Evolutionary conservation across 2,329 filamentous ascomycete species (phyloP).

Genomic region (Fusarium vanettenii): DNA sequence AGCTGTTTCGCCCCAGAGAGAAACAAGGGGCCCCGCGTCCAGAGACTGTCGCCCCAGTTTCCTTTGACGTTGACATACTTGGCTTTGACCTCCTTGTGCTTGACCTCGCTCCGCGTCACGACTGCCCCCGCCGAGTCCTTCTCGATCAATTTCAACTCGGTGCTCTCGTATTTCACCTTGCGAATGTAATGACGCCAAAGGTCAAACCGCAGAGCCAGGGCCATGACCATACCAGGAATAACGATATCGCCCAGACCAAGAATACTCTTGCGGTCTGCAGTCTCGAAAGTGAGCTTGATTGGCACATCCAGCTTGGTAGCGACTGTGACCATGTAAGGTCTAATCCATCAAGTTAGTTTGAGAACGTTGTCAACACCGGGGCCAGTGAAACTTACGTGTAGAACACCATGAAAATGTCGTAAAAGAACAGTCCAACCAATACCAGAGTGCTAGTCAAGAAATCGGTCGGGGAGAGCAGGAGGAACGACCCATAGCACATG

Average conservation of each 20-base stretch:
- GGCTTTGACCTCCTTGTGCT: conserved; percentile 62
- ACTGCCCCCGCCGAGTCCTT: conserved; percentile 48
- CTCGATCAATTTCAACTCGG: conserved; percentile 49
- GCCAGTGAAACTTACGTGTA: conserved; percentile 70
- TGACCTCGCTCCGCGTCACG: conserved; percentile 51
- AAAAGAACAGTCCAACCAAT: conserved; percentile 85
- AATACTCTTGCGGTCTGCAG: conserved; percentile 78
- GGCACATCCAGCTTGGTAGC: conserved; percentile 91
- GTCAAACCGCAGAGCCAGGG: conserved; percentile 89
- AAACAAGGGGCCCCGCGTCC: conserved; percentile 63
- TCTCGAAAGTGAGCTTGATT: conserved; percentile 85
- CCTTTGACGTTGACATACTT: conserved; percentile 71
- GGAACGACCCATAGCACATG: conserved; percentile 85
- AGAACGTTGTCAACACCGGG: not conserved
- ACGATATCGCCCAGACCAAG: conserved; percentile 95
- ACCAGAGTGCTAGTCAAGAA: conserved; percentile 85
- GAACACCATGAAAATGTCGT: conserved; percentile 94
- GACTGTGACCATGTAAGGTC: conserved; percentile 86
- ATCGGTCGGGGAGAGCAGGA: conserved; percentile 88
- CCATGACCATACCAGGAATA: conserved; percentile 90
- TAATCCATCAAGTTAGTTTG: conserved; percentile 47
- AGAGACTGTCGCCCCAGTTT: conserved; percentile 86
- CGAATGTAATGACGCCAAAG: conserved; percentile 84
- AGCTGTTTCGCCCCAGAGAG: conserved; percentile 37
- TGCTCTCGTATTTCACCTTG: conserved; percentile 65